Percentiles rank a stretch among this genome's conserved stretches.
Evolutionary conservation across 2,329 filamentous ascomycete species (phyloP).

Genomic region (Trichoderma oligosporum): DNA sequence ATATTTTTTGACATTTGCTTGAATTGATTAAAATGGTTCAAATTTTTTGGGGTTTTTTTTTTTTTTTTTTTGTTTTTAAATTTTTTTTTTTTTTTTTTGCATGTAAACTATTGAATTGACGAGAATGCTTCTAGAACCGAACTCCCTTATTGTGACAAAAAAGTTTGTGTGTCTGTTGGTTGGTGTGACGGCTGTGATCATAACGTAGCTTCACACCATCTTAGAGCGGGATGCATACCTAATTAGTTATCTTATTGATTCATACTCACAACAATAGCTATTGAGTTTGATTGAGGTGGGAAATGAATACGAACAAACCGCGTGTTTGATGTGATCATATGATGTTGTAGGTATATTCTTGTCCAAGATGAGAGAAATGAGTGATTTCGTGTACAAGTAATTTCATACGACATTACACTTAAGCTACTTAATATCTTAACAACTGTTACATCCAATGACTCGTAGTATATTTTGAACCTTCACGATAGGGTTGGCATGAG

Average conservation of each 20-base stretch:
- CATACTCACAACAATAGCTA: not conserved
- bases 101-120: not conserved
- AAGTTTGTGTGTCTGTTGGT: not conserved
- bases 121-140: not conserved
- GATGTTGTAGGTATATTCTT: not conserved
- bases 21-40: no score
- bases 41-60: not conserved
- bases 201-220: no score
- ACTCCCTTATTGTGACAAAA: not conserved
- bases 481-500: no score
- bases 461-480: no score
- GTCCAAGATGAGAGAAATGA: no score
- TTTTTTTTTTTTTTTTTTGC: no score
- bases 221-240: not conserved
- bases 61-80: not conserved
- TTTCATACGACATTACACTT: no score
- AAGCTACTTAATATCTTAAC: no score
- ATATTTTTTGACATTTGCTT: slow-evolving; percentile 2
- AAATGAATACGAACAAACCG: not conserved
- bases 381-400: no score
- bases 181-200: not conserved
- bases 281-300: not conserved
- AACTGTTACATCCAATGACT: no score
- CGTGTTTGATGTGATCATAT: not conserved
- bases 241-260: not conserved